Evolutionary conservation across 306 rosid genomes (phyloP), one percentile per base, ranked within the genome.

Genomic region (Cicer pinnatifidum): DNA sequence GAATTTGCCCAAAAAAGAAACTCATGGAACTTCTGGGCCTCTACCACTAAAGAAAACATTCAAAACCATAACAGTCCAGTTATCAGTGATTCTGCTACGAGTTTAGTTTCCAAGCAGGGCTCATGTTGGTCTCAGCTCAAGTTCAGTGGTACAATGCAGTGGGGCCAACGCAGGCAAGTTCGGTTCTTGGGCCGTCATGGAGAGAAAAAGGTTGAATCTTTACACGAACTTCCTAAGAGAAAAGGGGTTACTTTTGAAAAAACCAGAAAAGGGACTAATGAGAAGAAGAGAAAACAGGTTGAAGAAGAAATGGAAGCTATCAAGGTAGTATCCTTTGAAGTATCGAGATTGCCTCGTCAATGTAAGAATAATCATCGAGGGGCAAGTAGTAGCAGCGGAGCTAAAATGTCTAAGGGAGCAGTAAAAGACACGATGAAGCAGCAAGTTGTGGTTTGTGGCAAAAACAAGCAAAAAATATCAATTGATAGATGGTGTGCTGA

Each of bases 161-260:
- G 99, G 97, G 99, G 97, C 6, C 78, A 77, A 53, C 91, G 91
- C 53, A 73, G 89, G n/a, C 84, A 80, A 50, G 90, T 88, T 67
- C 84, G 91, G 45, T 91, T 83, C 78, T 13, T 88, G 16, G 88
- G 87, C n/a, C 78, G 81, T 17, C 87, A 77, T 6, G 89, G 76
- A 71, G 84, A 85, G 53, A 44, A 47, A 73, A 79, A 81, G 80
- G 64, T 76, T 23, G 85, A 73, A 73, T 12, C 84, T 79, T 70
- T 78, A 13, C 43, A 78, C 0, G 67, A 72, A 69, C 46, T 59
- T 17, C 7, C 50, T 39, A 60, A 73, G 37, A 82, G 60, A 61
- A 51, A 38, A 35, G 63, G 45, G 40, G 62, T 35, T 39, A 44
- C 11, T 4, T 62, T 15, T 51, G 71, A 72, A 44, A 33, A 72